Percentiles rank a stretch among this genome's conserved stretches.
phyloP scores from a whole-genome alignment of 2,329 filamentous ascomycete species.

The Pseudogymnoascus sp. region DNA sequence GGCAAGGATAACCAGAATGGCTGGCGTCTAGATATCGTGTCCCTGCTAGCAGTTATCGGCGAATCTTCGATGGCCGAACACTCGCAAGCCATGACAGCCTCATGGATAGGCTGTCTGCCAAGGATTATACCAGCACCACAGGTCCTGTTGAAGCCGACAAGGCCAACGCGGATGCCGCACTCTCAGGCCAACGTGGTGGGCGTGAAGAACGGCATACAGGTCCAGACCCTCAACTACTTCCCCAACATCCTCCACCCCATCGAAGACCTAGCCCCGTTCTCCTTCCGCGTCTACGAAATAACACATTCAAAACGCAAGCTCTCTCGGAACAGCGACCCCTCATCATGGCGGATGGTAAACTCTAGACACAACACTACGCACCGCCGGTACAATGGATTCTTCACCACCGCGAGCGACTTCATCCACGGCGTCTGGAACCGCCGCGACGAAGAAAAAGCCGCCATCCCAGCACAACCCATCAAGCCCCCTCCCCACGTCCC shows the following conservation, averaged over 20 bases:
- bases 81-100: constrained; percentile 51
- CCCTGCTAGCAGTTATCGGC: constrained; percentile 55
- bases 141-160: constrained; percentile 48
- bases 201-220: constrained; percentile 48
- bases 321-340: not conserved
- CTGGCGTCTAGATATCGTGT: constrained; percentile 55
- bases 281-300: constrained; percentile 43
- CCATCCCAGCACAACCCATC: not conserved
- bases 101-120: constrained; percentile 48
- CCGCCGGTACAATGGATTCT: not conserved
- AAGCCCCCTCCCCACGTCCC: constrained; percentile 40
- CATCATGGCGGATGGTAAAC: not conserved
- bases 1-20: constrained; percentile 31
- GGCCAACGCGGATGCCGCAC: constrained; percentile 49
- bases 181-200: constrained; percentile 47
- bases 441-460: not conserved
- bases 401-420: not conserved
- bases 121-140: constrained; percentile 56
- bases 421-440: not conserved
- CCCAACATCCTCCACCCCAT: constrained; percentile 53
- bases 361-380: not conserved
- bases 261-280: constrained; percentile 40
- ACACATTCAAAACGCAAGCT: constrained; percentile 31
- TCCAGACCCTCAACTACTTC: constrained; percentile 53
- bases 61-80: constrained; percentile 52